phyloP scores from a whole-genome alignment of 257 asterid species.

The Dorcoceras hygrometricum region DNA sequence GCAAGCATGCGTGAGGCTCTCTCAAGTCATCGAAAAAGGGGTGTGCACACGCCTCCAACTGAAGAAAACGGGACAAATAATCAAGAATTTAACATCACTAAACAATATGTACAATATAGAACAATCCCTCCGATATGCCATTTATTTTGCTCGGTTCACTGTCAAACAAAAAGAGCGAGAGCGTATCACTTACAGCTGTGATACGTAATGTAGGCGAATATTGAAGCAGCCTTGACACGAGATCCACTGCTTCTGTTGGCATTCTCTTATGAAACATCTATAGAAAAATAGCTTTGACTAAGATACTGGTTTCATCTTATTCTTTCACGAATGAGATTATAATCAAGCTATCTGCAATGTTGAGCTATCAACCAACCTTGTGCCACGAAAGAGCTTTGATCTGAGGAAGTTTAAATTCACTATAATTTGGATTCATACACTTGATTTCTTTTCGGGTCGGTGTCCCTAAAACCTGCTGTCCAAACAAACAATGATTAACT shows the following conservation, averaged over 20 bases:
- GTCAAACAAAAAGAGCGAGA: neutral
- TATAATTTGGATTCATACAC: slow-evolving; percentile 92
- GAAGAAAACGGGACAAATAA: slow-evolving; percentile 15
- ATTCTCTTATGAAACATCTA: slow-evolving; percentile 70
- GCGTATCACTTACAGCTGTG: slow-evolving; percentile 56
- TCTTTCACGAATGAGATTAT: neutral
- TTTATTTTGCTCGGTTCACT: neutral
- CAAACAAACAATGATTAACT: slow-evolving; percentile 4
- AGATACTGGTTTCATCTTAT: neutral
- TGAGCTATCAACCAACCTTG: slow-evolving; percentile 46
- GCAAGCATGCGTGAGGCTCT: slow-evolving; percentile 60
- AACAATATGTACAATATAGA: neutral
- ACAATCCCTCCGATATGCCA: neutral
- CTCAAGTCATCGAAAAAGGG: slow-evolving; percentile 77
- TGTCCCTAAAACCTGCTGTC: slow-evolving; percentile 70
- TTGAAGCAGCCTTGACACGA: slow-evolving; percentile 84
- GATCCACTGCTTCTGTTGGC: slow-evolving; percentile 81
- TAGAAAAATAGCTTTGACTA: slow-evolving; percentile 9
- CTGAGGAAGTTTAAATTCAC: slow-evolving; percentile 83
- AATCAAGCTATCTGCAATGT: no score
- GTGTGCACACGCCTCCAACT: slow-evolving; percentile 97
- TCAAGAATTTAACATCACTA: slow-evolving; percentile 10
- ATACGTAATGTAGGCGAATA: slow-evolving; percentile 84
- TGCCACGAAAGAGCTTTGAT: slow-evolving; percentile 95
- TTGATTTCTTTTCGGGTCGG: slow-evolving; percentile 94